A percentile compares a stretch with the other conserved stretches of the same genome.
Conservation (phyloP, 164 flowering plant genomes). For the Nymphaea thermarum region DNA sequence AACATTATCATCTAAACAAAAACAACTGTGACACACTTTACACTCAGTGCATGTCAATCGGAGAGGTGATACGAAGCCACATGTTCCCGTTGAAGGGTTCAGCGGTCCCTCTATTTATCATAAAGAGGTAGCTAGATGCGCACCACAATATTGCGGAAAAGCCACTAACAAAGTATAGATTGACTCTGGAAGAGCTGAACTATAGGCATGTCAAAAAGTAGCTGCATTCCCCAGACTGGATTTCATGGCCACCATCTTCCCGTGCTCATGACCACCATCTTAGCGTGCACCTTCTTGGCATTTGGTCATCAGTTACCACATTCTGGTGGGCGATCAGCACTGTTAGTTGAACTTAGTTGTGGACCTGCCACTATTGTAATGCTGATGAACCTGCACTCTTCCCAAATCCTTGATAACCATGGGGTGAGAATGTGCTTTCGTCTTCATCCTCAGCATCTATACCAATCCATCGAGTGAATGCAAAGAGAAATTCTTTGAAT, state of each 20-base stretch:
- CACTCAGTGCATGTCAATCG: not conserved
- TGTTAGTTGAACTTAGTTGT: not conserved
- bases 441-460: constrained; percentile 69
- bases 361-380: not conserved
- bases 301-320: not conserved
- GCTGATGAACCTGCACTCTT: too few species aligned
- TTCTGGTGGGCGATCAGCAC: not conserved
- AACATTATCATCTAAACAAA: not conserved
- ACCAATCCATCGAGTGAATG: constrained; percentile 92
- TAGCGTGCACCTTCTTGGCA: not conserved
- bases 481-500: constrained; percentile 94
- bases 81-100: not conserved
- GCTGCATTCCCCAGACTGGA: not conserved
- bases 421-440: constrained; percentile 8
- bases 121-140: not conserved
- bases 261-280: not conserved
- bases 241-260: not conserved
- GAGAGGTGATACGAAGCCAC: not conserved
- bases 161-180: not conserved
- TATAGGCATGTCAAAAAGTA: not conserved
- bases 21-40: not conserved
- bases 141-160: not conserved
- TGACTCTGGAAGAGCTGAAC: not conserved
- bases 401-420: not conserved
- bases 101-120: not conserved